Evolutionary conservation across 1,139 yeast species (phyloP).

Genomic region (Saccharomyces hybrid): DNA sequence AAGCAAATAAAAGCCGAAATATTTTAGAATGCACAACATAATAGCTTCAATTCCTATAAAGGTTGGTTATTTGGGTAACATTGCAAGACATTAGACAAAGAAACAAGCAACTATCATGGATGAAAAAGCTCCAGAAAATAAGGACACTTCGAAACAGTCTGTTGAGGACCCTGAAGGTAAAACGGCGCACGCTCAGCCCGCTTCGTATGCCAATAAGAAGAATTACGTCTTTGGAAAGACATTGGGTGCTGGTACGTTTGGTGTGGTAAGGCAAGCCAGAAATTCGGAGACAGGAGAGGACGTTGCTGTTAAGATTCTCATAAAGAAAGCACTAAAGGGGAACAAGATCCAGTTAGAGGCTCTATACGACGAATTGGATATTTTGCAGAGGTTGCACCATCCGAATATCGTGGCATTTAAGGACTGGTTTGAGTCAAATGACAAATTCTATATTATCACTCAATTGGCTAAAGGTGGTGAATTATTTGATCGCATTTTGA

Average conservation of each 20-base stretch:
- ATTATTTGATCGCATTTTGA: conserved; percentile 73
- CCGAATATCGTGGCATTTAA: conserved; percentile 77
- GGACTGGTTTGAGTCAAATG: conserved; percentile 86
- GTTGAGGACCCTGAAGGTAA: conserved; percentile 32
- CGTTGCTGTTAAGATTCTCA: conserved; percentile 79
- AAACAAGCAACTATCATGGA: background rate
- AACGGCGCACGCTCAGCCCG: conserved; percentile 66
- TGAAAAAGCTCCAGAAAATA: conserved; percentile 44
- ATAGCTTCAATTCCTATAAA: background rate
- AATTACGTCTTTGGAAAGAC: conserved; percentile 69
- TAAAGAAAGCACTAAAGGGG: conserved; percentile 74
- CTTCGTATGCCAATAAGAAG: conserved; percentile 56
- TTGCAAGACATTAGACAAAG: background rate
- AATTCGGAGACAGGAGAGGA: conserved; percentile 52
- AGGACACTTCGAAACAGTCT: conserved; percentile 3
- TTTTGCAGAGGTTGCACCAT: conserved; percentile 59
- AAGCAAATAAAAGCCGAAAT: background rate
- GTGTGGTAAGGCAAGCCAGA: conserved; percentile 76
- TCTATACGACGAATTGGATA: conserved; percentile 66
- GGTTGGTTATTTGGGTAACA: background rate
- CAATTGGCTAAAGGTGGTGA: conserved; percentile 88
- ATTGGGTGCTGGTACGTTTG: conserved; percentile 88
- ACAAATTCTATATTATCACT: conserved; percentile 67
- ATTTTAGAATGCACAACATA: background rate
- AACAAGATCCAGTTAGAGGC: conserved; percentile 46